Evolutionary conservation across 371 early-diverging fungal genomes (phyloP), one percentile per base, ranked within the genome.

Genomic region (Mortierella sp.): DNA sequence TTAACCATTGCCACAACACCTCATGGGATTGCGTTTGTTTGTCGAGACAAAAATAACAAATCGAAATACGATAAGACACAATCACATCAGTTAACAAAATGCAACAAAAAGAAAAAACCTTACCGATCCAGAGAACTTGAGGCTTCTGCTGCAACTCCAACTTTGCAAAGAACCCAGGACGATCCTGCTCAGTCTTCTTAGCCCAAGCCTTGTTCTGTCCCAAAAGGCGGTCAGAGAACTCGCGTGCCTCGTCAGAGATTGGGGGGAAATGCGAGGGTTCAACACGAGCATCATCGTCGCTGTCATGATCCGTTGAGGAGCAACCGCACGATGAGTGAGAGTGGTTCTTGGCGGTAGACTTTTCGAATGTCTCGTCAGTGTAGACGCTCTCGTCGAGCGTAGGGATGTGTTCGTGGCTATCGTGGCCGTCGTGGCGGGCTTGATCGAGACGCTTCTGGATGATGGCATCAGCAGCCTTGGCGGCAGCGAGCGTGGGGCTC

Each of bases 81-180:
- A 71, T n/a, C 54, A 2, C 48, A 76, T 70, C 48, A 60, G 28
- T 7, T 48, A 16, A 48, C 13, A 48, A 38, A 1, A 38, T 16
- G 26, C 19, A 70, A 48, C 42, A 16, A 45, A 60, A 68, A 9
- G 45, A 42, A 45, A 16, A 58, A 45, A 10, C 8, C 80, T 73
- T 77, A 81, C 85, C 99, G 73, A 99, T 94, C 97, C 97, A 99
- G 9, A 98, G 90, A 73, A 98, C 92, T 84, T 96, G 94, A 60
- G 99, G 99, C 45, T 89, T 80, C 89, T 98, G 98, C 75, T 92
- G 92, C 77, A 90, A 74, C 52, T 95, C 93, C 38, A 95, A 90
- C 60, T 88, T 87, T 26, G 80, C 77, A 82, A 95, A 94, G 78
- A 92, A 93, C 0, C 89, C 90, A 38, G 85, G 85, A 13, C 85